Evolutionary conservation across 768 basidiomycete species (phyloP).

Genomic region (Mycena belliarum): DNA sequence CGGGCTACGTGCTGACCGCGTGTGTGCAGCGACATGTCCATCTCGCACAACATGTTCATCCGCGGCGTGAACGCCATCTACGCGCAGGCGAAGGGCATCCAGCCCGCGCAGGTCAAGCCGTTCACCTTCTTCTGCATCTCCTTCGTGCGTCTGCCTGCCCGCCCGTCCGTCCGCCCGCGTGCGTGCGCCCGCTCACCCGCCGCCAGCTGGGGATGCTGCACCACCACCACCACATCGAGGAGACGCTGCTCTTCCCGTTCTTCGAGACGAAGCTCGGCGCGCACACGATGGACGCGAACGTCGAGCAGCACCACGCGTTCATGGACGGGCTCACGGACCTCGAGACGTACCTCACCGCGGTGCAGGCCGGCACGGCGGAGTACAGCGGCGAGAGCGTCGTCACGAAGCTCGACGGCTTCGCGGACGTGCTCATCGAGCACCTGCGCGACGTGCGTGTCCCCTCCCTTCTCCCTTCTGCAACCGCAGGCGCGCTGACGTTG

Average conservation of each 20-base stretch:
- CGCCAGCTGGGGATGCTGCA: conserved; percentile 29
- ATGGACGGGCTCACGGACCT: conserved; percentile 27
- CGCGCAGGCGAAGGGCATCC: conserved; percentile 27
- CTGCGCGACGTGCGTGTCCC: conserved; percentile 26
- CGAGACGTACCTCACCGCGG: conserved; percentile 48
- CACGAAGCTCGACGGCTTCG: conserved; percentile 28
- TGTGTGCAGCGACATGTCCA: conserved; percentile 30
- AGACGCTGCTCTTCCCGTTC: conserved; percentile 30
- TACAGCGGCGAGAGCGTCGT: conserved; percentile 42
- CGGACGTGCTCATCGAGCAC: conserved; percentile 30
- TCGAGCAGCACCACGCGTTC: conserved; percentile 33
- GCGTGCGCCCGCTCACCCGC: too few relatives aligned
- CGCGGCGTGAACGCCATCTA: conserved; percentile 31
- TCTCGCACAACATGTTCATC: conserved; percentile 33
- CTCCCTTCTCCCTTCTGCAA: neutral
- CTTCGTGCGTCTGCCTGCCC: conserved; percentile 26
- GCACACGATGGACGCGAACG: conserved; percentile 26
- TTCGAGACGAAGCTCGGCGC: conserved; percentile 32
- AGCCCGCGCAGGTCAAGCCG: conserved; percentile 27
- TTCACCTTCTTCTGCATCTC: conserved; percentile 31
- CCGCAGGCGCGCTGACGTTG: too few relatives aligned
- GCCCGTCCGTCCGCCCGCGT: too few relatives aligned
- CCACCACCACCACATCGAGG: conserved; percentile 35
- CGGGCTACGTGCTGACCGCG: neutral
- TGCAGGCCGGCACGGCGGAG: conserved; percentile 56